Conservation (phyloP, 2,329 filamentous ascomycete species). For the Escovopsis weberi region DNA sequence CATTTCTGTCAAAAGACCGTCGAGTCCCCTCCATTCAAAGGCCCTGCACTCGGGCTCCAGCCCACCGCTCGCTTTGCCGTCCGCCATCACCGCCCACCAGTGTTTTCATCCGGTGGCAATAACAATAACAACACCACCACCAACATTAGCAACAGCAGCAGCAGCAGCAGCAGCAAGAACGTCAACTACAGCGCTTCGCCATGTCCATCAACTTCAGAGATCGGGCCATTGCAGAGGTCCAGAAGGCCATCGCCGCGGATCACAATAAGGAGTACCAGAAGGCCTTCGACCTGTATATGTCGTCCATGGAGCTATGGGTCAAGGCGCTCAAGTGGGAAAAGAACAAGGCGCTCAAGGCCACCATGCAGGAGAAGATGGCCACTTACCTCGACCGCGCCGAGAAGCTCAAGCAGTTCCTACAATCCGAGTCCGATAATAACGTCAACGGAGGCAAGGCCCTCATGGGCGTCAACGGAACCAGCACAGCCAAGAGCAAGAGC, state of each 20-base stretch:
- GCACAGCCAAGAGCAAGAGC: conserved; percentile 46
- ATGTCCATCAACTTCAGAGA: conserved; percentile 98
- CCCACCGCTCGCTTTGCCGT: conserved; percentile 1
- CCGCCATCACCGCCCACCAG: neutral
- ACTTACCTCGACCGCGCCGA: conserved; percentile 99
- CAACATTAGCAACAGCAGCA: no score
- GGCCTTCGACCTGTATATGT: conserved; percentile 92
- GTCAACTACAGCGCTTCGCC: conserved; percentile 14
- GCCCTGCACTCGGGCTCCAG: no score
- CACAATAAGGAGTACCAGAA: conserved; percentile 94
- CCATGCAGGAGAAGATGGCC: conserved; percentile 86
- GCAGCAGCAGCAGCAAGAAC: conserved; percentile 1
- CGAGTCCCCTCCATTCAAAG: neutral
- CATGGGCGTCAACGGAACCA: conserved; percentile 58
- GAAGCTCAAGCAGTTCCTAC: conserved; percentile 87
- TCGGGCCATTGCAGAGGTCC: conserved; percentile 90
- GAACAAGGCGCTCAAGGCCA: conserved; percentile 91
- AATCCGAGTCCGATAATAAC: conserved; percentile 60
- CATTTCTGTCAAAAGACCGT: neutral
- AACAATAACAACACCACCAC: neutral
- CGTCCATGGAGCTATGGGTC: conserved; percentile 94
- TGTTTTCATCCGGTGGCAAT: neutral
- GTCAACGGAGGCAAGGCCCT: conserved; percentile 43
- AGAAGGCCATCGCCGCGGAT: conserved; percentile 94
- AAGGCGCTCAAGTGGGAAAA: conserved; percentile 99